Evolutionary conservation across 306 rosid species (phyloP).

Genomic region (Cicer chorassanicum): DNA sequence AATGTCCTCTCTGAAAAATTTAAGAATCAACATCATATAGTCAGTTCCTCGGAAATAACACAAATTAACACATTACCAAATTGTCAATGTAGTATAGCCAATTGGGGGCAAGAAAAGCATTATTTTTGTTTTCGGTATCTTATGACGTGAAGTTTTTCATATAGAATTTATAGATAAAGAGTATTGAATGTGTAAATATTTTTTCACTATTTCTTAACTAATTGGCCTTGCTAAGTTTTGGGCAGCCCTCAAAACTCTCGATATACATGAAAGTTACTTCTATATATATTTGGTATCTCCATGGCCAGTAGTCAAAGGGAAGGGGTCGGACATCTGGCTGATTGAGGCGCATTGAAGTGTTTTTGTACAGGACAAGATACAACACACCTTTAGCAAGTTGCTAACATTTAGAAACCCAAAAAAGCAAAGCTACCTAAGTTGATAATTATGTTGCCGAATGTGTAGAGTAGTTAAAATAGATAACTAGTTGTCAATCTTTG

Average conservation of each 20-base stretch:
- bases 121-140: conserved; percentile 14
- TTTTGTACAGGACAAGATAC: not conserved
- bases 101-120: not conserved
- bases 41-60: conserved; percentile 26
- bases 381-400: not conserved
- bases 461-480: not conserved
- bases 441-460: not conserved
- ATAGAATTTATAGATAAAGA: not conserved
- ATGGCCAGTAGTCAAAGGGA: too few relatives aligned
- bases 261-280: conserved; percentile 1
- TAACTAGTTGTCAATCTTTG: not conserved
- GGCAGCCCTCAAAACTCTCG: not conserved
- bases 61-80: conserved; percentile 23
- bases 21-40: conserved; percentile 28
- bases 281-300: not conserved
- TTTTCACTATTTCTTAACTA: not conserved
- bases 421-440: conserved; percentile 12
- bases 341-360: not conserved
- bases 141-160: not conserved
- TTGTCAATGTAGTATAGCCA: not conserved
- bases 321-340: not conserved
- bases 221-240: conserved; percentile 5
- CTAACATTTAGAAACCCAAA: conserved; percentile 1
- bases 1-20: conserved; percentile 78
- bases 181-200: not conserved